Evolutionary conservation across 78 protist genomes (phyloP).

Genomic region (Monocercomonoides exilis): DNA sequence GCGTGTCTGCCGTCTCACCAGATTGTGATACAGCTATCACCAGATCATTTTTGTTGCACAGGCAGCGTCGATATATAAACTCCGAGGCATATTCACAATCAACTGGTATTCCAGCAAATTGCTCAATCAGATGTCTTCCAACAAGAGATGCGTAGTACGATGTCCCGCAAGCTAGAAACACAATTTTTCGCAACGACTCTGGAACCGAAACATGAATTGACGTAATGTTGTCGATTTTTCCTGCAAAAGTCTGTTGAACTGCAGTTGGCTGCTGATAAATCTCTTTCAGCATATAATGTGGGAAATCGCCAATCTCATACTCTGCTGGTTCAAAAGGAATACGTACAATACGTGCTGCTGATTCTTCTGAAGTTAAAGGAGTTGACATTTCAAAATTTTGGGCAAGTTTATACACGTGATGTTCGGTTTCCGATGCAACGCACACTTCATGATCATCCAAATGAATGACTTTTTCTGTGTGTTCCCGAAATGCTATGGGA

Average conservation of each 20-base stretch:
- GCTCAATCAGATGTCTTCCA: slow-evolving; percentile 30
- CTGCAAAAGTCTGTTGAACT: slow-evolving; percentile 9
- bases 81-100: slow-evolving; percentile 42
- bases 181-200: slow-evolving; percentile 32
- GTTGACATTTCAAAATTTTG: not conserved
- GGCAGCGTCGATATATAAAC: not conserved
- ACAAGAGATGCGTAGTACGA: slow-evolving; percentile 50
- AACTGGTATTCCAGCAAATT: not conserved
- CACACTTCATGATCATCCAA: not conserved
- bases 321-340: slow-evolving; percentile 12
- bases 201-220: not conserved
- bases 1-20: slow-evolving; percentile 89
- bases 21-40: slow-evolving; percentile 37
- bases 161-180: slow-evolving; percentile 81
- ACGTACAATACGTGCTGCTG: not conserved
- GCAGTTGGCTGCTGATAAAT: slow-evolving; percentile 87
- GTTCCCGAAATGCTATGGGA: not conserved
- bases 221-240: not conserved
- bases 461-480: not conserved
- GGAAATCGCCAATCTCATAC: slow-evolving; percentile 54
- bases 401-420: not conserved
- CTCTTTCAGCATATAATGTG: slow-evolving; percentile 89
- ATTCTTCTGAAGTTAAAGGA: not conserved
- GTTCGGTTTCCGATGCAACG: not conserved
- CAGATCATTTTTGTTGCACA: slow-evolving; percentile 11